Base-by-base conservation (phyloP, 306 rosid species). In the Mucuna pruriens region DNA sequence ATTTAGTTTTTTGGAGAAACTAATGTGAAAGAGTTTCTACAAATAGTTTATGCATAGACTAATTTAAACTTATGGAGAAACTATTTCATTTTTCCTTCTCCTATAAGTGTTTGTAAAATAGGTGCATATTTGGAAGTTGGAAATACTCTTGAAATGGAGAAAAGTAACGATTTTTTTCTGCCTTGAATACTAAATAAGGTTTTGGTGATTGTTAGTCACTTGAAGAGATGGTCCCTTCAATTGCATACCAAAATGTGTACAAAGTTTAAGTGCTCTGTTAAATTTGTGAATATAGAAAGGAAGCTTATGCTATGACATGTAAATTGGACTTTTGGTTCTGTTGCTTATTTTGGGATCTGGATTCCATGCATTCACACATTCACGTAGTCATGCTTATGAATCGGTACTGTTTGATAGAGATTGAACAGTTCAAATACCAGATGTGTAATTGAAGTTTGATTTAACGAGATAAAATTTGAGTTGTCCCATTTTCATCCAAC, bases 241-340 rank as follows among this genome's bases (percentile, higher is more conserved):
- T 45, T 72, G 40, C 67, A 45, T 26, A 45, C 33, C 17, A 48
- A 20, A 36, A 72, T 72, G 58, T 66, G 12, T 58, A 17, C 7
- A 13, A 7, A 16, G 25, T 63, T 16, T 63, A 36, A 26, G 62
- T 42, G 39, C 44, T 65, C 67, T 58, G 9, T 67, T 73, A 69
- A 71, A 16, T 38, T 36, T 33, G 60, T 66, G 51, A 51, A 58
- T 64, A 10, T 45, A 19, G 60, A 29, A 29, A 7, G 4, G 44
- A 61, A 12, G 20, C 29, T 62, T 48, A n/a, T 57, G 81, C 61
- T 29, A 76, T 51, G 40, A 29, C 31, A 44, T 76, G 46, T 76
- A 51, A 76, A 54, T 39, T 77, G 42, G 61, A 61, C 76, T 62
- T 31, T 20, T 42, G 52, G 17, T 46, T 55, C 48, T 71, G 22